These are phyloP conservation scores for Eutrema yunnanense DNA, from an alignment of 345 rosid genomes.

Conservation along the genomic window DNA sequence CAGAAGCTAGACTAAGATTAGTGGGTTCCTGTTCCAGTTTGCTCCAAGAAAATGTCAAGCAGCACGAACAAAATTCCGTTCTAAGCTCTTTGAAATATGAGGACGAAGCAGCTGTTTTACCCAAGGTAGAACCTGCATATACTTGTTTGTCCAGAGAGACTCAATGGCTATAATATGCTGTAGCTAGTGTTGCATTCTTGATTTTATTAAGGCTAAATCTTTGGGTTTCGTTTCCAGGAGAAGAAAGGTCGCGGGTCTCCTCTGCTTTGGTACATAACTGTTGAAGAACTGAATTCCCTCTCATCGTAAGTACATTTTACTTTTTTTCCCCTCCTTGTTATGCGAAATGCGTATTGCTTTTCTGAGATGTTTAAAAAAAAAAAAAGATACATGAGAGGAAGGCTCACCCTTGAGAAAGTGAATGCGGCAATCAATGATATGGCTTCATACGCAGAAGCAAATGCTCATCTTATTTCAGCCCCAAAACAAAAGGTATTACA, in stretches of 20 bases:
- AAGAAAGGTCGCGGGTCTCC: slow-evolving; percentile 71
- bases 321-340: not conserved
- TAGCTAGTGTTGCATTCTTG: not conserved
- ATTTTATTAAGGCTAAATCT: not conserved
- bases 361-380: slow-evolving; percentile 12
- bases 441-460: slow-evolving; percentile 79
- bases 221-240: slow-evolving; percentile 42
- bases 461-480: slow-evolving; percentile 68
- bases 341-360: not conserved
- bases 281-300: slow-evolving; percentile 63
- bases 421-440: slow-evolving; percentile 90
- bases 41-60: slow-evolving; percentile 37
- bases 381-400: slow-evolving; percentile 89
- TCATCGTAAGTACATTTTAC: slow-evolving; percentile 50
- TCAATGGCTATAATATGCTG: not conserved
- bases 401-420: slow-evolving; percentile 85
- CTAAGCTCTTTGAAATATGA: slow-evolving; percentile 33
- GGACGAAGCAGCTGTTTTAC: slow-evolving; percentile 45
- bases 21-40: slow-evolving; percentile 33
- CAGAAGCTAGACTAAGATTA: not conserved
- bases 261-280: slow-evolving; percentile 67
- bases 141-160: not conserved
- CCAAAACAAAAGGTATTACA: slow-evolving; percentile 76
- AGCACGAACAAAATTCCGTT: slow-evolving; percentile 20
- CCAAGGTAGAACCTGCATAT: slow-evolving; percentile 46